Base-by-base conservation (phyloP, 371 early-diverging fungal genomes). In the Funneliformis caledonium region DNA sequence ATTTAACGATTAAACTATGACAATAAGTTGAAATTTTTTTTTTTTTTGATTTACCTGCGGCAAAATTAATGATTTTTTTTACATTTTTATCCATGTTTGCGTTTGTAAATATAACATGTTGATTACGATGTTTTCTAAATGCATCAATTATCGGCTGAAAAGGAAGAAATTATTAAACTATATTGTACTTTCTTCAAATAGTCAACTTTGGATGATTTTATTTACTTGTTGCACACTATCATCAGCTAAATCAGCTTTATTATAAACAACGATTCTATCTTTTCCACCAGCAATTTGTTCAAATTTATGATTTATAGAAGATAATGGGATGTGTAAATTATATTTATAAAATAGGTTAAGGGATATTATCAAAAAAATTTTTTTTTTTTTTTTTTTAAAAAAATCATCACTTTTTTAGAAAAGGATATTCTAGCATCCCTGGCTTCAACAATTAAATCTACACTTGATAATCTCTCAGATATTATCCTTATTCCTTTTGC, bases 391-490 rank as follows among this genome's bases (percentile, higher is more conserved):
- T 26, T 26, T 26, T 31, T 10, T 60, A 19, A 61, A 64, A 62
- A 26, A 31, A 62, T 3, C 0, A 4, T 26, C 26, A 26, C 26
- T 62, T 26, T 26, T 26, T 22, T 62, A 26, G 2, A 62, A 76
- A 78, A 83, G 83, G 86, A 86, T 86, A 86, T 87, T 82, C 88
- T 83, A 12, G 97, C 96, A 86, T 98, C 98, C 43, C 99, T 91
- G 1, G 95, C 95, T 85, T 98, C 99, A 10, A 98, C 89, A 19
- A 98, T 88, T 1, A 97, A 86, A 87, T 97, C 97, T 22, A 97
- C 93, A 0, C 89, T 82, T 79, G 91, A 91, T 76, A 96, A 81
- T 59, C 88, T 88, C 75, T 93, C 92, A 16, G 91, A 87, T 67
- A 96, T 95, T 48, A 92, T 83, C 47, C 94, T 89, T 37, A 98